Evolutionary conservation across 345 rosid genomes (phyloP), one percentile per base, ranked within the genome.

Genomic region (Camelina sativa): DNA sequence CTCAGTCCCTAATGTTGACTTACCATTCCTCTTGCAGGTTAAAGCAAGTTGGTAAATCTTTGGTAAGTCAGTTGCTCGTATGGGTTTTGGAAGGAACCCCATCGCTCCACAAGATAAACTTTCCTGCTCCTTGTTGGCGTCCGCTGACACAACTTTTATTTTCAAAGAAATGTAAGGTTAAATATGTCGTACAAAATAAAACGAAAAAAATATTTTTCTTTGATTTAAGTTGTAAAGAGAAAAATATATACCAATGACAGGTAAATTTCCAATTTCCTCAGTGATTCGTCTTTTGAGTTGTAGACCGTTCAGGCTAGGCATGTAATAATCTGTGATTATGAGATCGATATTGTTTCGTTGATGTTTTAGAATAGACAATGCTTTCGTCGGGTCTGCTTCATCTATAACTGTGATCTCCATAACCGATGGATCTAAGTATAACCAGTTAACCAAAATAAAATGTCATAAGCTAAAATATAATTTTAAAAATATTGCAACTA

Each of bases 221-320:
- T 43, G 48, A 43, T 43, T 13, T 10, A 51, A 58, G 46, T 23
- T 71, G 17, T 60, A 54, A 62, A 17, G 8, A 9, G 8, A 30
- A 50, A 22, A 56, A 35, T 23, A 2, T 77, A 83, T 72, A 92
- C 97, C 80, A 16, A 90, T 74, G 56, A 90, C 90, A 2, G 98
- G 95, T 38, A 87, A 55, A 44, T 77, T 65, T 11, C 81, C 81
- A 62, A 82, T 85, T 71, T 91, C 86, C 53, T 30, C 75, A 16
- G 67, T 66, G 17, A 91, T 84, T 56, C 69, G 75, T 16, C 37
- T 53, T 37, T 83, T 87, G 44, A 91, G 85, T 61, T 86, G 79
- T 38, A 80, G 16, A 6, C 98, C 98, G n/a, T 80, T 81, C 88
- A 92, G 89, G 22, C 23, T 73, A 11, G 95, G 93, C 90, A 89